Conservation (phyloP, 2,329 filamentous ascomycete genomes). For the Diplodia intermedia region DNA sequence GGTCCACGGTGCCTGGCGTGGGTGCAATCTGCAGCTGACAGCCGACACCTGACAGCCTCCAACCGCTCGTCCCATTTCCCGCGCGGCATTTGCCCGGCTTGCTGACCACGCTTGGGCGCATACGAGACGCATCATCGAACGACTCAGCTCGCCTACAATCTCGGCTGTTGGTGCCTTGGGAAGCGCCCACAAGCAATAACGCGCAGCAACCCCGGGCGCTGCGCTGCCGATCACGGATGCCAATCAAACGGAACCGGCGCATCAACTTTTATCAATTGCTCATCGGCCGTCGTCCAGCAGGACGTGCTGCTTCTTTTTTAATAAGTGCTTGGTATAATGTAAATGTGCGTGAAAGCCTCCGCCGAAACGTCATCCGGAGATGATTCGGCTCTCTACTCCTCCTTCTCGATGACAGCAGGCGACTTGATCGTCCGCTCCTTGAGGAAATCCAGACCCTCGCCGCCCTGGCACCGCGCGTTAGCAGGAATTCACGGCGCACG, state of each 20-base stretch:
- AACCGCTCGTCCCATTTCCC: neutral
- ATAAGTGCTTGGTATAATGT: conserved; percentile 15
- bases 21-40: conserved; percentile 2
- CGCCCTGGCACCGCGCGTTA: conserved; percentile 54
- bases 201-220: neutral
- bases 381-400: conserved; percentile 47
- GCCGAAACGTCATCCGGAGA: conserved; percentile 19
- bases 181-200: conserved; percentile 7
- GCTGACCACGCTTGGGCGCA: neutral
- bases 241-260: conserved; percentile 20
- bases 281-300: conserved; percentile 8
- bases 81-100: conserved; percentile 8
- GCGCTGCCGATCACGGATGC: conserved; percentile 12
- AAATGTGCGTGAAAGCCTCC: conserved; percentile 15
- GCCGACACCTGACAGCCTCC: neutral
- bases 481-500: neutral
- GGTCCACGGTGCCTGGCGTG: conserved; percentile 21
- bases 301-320: conserved; percentile 22
- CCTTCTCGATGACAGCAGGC: conserved; percentile 69
- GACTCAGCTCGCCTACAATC: conserved; percentile 29
- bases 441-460: conserved; percentile 69
- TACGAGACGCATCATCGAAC: conserved; percentile 19
- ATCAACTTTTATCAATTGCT: conserved; percentile 25
- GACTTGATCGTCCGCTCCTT: conserved; percentile 66
- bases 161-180: conserved; percentile 19